phyloP scores from a whole-genome alignment of 805 yeast species.

The Wickerhamomyces bisporus region DNA sequence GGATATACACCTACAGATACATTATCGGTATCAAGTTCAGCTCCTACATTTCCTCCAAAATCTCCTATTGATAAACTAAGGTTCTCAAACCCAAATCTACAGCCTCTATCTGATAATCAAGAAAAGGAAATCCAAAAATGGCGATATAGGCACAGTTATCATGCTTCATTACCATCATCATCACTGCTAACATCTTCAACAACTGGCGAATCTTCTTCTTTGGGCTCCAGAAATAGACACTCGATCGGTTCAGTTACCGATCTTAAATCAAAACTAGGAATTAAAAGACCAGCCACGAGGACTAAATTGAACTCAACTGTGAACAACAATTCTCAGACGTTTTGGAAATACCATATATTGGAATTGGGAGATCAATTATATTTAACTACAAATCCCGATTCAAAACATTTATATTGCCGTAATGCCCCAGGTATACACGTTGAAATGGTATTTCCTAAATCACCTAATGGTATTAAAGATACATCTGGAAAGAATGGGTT shows the following conservation, averaged over 20 bases:
- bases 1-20: too few species aligned
- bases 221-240: too few species aligned
- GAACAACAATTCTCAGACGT: conserved; percentile 7
- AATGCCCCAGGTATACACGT: conserved; percentile 61
- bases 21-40: neutral
- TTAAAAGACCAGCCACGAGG: conserved; percentile 1
- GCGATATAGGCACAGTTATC: conserved; percentile 1
- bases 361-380: conserved; percentile 51
- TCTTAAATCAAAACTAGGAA: conserved; percentile 5
- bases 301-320: neutral
- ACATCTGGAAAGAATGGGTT: conserved; percentile 25
- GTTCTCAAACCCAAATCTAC: conserved; percentile 22
- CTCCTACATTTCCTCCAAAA: neutral
- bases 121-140: conserved; percentile 1
- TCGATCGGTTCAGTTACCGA: conserved; percentile 11
- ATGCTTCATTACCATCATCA: neutral
- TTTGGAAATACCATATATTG: conserved; percentile 53
- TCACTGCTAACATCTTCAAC: too few species aligned
- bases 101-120: conserved; percentile 12
- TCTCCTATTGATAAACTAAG: conserved; percentile 7
- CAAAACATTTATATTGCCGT: conserved; percentile 51
- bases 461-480: conserved; percentile 1
- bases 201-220: neutral
- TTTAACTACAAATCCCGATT: conserved; percentile 63
- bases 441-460: conserved; percentile 27